Conservation (phyloP, 306 rosid genomes). For the Sicyos edulis region DNA sequence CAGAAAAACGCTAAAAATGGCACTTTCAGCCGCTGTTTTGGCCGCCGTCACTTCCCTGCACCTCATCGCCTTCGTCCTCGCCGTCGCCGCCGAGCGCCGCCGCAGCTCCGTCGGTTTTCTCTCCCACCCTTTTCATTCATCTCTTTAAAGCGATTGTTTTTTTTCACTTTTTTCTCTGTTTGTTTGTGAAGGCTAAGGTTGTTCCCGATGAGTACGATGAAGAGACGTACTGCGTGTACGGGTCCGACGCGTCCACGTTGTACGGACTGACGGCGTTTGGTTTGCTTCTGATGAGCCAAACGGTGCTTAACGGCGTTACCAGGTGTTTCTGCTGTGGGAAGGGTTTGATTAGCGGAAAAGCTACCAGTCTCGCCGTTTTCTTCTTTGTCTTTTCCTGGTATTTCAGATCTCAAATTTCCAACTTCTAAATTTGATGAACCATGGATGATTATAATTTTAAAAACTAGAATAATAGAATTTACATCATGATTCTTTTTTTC, state of each 20-base stretch:
- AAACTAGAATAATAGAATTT: too few species aligned
- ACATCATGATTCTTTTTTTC: too few species aligned
- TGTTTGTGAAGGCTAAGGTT: conserved; percentile 49
- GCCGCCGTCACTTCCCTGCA: conserved; percentile 57
- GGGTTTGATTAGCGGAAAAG: conserved; percentile 60
- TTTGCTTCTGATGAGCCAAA: conserved; percentile 58
- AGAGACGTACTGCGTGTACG: conserved; percentile 53
- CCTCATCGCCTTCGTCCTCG: conserved; percentile 79
- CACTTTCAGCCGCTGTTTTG: conserved; percentile 45
- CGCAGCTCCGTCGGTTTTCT: conserved; percentile 49
- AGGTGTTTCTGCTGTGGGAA: conserved; percentile 89
- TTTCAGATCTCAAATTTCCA: not conserved
- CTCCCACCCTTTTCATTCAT: not conserved
- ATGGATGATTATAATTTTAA: too few species aligned
- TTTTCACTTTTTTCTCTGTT: not conserved
- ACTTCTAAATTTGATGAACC: not conserved
- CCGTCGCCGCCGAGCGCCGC: conserved; percentile 89
- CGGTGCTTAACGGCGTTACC: conserved; percentile 59
- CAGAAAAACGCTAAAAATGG: conserved; percentile 35
- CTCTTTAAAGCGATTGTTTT: not conserved
- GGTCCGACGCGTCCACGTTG: conserved; percentile 77
- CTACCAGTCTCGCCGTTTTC: conserved; percentile 56
- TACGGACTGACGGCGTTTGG: conserved; percentile 73
- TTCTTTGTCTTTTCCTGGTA: conserved; percentile 80
- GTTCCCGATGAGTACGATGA: conserved; percentile 71